phyloP scores from a whole-genome alignment of 1,139 yeast genomes.

The Arxiozyma bovina region DNA sequence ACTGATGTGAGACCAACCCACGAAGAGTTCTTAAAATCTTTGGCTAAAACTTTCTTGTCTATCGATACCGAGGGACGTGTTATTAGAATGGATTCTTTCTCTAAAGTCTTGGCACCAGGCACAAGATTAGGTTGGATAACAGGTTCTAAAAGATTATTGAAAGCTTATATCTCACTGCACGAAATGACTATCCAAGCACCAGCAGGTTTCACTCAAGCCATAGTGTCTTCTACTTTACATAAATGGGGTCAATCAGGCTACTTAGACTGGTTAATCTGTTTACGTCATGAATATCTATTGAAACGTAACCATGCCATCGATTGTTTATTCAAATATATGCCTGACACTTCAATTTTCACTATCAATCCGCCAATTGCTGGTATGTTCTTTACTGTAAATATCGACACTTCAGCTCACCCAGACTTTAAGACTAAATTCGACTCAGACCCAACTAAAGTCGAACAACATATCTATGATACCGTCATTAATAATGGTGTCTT shows the following conservation, averaged over 20 bases:
- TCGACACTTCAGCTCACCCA: constrained; percentile 53
- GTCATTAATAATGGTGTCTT: constrained; percentile 43
- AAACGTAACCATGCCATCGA: constrained; percentile 63
- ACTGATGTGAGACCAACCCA: constrained; percentile 34
- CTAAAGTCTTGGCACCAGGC: constrained; percentile 92
- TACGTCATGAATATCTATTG: constrained; percentile 71
- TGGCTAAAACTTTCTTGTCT: constrained; percentile 72
- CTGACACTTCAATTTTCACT: constrained; percentile 26
- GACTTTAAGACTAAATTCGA: constrained; percentile 39
- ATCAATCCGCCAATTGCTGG: constrained; percentile 56
- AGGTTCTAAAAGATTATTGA: constrained; percentile 59
- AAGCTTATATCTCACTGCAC: constrained; percentile 61
- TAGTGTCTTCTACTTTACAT: constrained; percentile 52
- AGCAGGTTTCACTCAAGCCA: constrained; percentile 70
- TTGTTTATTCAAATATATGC: constrained; percentile 40
- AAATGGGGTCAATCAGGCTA: constrained; percentile 73
- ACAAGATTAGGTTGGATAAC: constrained; percentile 85
- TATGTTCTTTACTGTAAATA: constrained; percentile 50
- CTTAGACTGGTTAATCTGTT: constrained; percentile 80
- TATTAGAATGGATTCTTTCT: constrained; percentile 79
- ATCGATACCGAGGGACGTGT: constrained; percentile 87
- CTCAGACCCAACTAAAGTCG: constrained; percentile 43
- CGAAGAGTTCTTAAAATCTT: constrained; percentile 52
- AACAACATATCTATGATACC: constrained; percentile 41
- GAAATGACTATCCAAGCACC: constrained; percentile 81